These are phyloP conservation scores for Boeremia exigua DNA, from an alignment of 2,329 filamentous ascomycete species.

Conservation along the genomic window DNA sequence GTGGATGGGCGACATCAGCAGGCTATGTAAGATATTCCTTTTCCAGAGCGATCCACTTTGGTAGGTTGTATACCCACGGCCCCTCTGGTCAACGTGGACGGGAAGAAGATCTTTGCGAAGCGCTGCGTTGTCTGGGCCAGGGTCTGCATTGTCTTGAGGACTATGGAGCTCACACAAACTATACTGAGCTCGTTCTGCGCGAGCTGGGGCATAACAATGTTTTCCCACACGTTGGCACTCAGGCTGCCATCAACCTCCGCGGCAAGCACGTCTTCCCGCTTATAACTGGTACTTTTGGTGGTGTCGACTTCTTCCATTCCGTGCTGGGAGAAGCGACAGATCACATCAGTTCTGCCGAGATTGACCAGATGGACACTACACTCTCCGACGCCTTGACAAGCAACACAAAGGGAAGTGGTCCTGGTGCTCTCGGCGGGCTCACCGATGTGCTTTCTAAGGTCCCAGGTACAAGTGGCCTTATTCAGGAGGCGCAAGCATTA, in stretches of 20 bases:
- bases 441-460: slow-evolving; percentile 77
- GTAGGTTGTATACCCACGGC: slow-evolving; percentile 55
- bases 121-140: slow-evolving; percentile 58
- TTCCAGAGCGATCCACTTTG: slow-evolving; percentile 56
- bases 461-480: slow-evolving; percentile 61
- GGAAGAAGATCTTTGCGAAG: slow-evolving; percentile 57
- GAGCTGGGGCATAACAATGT: slow-evolving; percentile 60
- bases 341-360: slow-evolving; percentile 56
- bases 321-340: slow-evolving; percentile 59
- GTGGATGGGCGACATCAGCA: slow-evolving; percentile 86
- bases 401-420: slow-evolving; percentile 39
- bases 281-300: slow-evolving; percentile 62
- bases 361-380: slow-evolving; percentile 55
- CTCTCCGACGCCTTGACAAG: slow-evolving; percentile 49
- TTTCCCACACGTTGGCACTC: slow-evolving; percentile 59
- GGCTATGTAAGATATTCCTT: slow-evolving; percentile 71
- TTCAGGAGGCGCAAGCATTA: slow-evolving; percentile 54
- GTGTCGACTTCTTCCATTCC: slow-evolving; percentile 58
- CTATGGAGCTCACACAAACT: slow-evolving; percentile 63
- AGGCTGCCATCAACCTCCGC: slow-evolving; percentile 53
- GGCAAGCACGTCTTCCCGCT: slow-evolving; percentile 59
- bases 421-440: slow-evolving; percentile 53
- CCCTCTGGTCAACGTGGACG: slow-evolving; percentile 48
- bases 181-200: slow-evolving; percentile 59
- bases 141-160: slow-evolving; percentile 62